Evolutionary conservation across 2,329 filamentous ascomycete species (phyloP), one percentile per base, ranked within the genome.

Genomic region (Fusarium nematophilum): DNA sequence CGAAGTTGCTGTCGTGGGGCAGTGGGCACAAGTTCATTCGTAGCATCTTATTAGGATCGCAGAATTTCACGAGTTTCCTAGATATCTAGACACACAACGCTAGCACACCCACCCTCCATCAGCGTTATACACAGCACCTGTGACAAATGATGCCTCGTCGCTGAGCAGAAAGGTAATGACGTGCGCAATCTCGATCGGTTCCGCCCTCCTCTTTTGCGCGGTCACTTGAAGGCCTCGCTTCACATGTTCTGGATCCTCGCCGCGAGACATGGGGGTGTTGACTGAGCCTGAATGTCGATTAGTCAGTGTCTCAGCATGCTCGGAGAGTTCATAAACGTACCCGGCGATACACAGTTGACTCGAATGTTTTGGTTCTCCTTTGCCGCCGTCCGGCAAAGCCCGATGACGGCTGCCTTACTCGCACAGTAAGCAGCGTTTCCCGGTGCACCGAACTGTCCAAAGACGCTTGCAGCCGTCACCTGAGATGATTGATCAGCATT

Each of bases 31-130:
- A 21, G 6, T 21, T 21, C 21, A 21, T 6, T 21, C 21, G 4
- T 21, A 21, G 21, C 21, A 21, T 21, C 21, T 21, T 21, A n/a
- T n/a, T n/a, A n/a, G n/a, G n/a, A n/a, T n/a, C n/a, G n/a, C n/a
- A n/a, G n/a, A n/a, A n/a, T n/a, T n/a, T n/a, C n/a, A n/a, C n/a
- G n/a, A n/a, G n/a, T n/a, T 21, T 21, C 21, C 21, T 21, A n/a
- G n/a, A n/a, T n/a, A 21, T 21, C 21, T 6, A 21, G 4, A 21
- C 6, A 6, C 4, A 21, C 21, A 21, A 21, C 21, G 6, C 37
- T 11, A 69, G 3, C 60, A 70, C 1, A 67, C 48, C 63, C 57
- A 70, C 9, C 75, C 78, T 11, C 78, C 78, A 46, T 80, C 78
- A 2, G 79, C 75, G 13, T 72, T 72, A 23, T 80, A 79, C 17